These are phyloP conservation scores for Scheffersomyces lignosus DNA, from an alignment of 805 yeast genomes.

Conservation along the genomic window DNA sequence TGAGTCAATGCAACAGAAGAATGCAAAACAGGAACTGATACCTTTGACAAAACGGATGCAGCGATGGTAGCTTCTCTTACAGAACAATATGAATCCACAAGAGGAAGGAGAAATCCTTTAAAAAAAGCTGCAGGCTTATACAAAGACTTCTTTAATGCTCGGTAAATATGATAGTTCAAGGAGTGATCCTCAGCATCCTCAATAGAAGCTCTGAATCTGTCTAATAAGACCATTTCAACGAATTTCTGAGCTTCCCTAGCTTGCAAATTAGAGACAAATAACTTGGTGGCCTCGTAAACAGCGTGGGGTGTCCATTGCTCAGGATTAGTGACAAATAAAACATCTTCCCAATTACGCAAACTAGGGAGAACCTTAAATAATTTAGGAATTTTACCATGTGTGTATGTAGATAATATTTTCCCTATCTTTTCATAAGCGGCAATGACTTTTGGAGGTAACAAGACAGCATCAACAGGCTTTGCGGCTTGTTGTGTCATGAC, in stretches of 20 bases:
- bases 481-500: constrained; percentile 19
- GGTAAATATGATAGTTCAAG: constrained; percentile 88
- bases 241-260: constrained; percentile 88
- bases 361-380: constrained; percentile 93
- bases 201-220: constrained; percentile 68
- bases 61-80: constrained; percentile 94
- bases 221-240: constrained; percentile 64
- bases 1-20: constrained; percentile 94
- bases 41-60: constrained; percentile 84
- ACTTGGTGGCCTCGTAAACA: constrained; percentile 88
- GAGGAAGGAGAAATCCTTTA: constrained; percentile 92
- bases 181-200: constrained; percentile 74
- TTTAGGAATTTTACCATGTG: constrained; percentile 96
- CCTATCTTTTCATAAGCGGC: constrained; percentile 94
- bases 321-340: constrained; percentile 89
- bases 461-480: constrained; percentile 67
- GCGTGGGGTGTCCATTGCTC: constrained; percentile 95
- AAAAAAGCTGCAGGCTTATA: constrained; percentile 98
- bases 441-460: constrained; percentile 93
- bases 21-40: constrained; percentile 92
- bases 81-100: constrained; percentile 85
- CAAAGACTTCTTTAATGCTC: constrained; percentile 87
- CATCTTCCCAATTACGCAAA: constrained; percentile 92
- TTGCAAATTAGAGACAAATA: constrained; percentile 86
- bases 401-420: constrained; percentile 79